Base-by-base conservation (phyloP, 1,139 yeast species). In the Pichia inconspicua region DNA sequence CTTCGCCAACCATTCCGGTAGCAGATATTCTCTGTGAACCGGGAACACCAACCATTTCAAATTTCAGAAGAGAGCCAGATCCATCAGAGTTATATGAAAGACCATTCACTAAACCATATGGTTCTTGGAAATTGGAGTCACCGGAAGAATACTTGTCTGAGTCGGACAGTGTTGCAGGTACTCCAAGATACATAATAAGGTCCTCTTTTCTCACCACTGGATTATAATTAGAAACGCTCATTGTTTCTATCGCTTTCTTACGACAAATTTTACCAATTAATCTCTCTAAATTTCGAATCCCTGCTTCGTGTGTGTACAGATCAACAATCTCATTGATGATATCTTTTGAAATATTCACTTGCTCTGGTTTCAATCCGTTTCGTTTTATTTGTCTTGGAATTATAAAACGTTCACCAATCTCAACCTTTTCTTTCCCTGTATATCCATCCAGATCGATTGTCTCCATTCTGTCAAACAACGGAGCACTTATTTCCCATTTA, bases 81-180 rank as follows among this genome's bases (percentile, higher is more conserved):
- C 96, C 97, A 58, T 86, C 87, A 1, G 90, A 81, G 68, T 85
- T 87, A 64, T 88, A 89, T 1, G 96, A 88, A 48, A 89, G 70
- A 0, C 97, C 97, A 63, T 88, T 87, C n/a, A 88, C 96, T 12
- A 87, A 78, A 1, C 97, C 97, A 54, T 73, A 74, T 28, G 72
- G 70, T 36, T 66, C 68, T 58, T 68, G 77, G 56, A 68, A 48
- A 4, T 50, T 48, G 22, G 64, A 62, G 40, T 67, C 67, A 17
- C 60, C 66, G 2, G 52, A 44, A 3, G 54, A 46, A 36, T 50
- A 51, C 41, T 65, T 66, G 32, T 68, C 70, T 28, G 66, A 65
- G 36, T 66, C 69, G 47, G 64, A 67, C 42, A 66, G 58, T 51
- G 67, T 72, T 5, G 56, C 54, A 0, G 71, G 68, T 11, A 72